Evolutionary conservation across 805 yeast genomes (phyloP), one percentile per base, ranked within the genome.

Genomic region (Limtongia smithiae): DNA sequence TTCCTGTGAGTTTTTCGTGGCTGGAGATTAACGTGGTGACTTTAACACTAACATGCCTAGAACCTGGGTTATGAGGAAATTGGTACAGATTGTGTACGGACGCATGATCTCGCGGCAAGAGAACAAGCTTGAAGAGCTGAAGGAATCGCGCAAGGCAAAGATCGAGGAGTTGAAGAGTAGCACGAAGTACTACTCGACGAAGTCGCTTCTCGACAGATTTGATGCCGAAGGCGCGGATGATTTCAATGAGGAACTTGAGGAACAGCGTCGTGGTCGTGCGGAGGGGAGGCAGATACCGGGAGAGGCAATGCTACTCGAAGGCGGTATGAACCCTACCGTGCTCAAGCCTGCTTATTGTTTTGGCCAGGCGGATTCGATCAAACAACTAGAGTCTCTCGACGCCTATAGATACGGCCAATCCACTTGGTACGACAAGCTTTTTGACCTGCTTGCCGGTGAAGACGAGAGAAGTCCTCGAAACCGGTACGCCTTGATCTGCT

Each of bases 111-210:
- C 38, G 30, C 54, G 59, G 20, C 53, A 63, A 24, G 63, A 65
- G 15, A 56, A 54, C 28, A 38, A 49, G 22, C 57, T 76, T 39
- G 65, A 67, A 46, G 46, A 52, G 11, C 65, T 81, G 44, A 66
- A 69, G 48, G 70, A 69, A 21, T 65, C 71, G 40, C 87, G 82
- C 51, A 68, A 70, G 47, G 66, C 66, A 22, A 80, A 81, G 62
- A 73, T 85, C 41, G 84, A 82, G 20, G 85, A 81, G 53, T 70
- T 85, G 66, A 85, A 85, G 66, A 71, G 76, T 48, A 74, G 79
- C 61, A 85, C 95, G 14, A 83, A 85, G 57, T 91, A 80, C 65
- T 77, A 83, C 60, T 75, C 82, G 12, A 85, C 96, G 0, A 81
- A 80, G 65, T 80, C 83, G n/a, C 72, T 90, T 39, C 68, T 90